Conservation (phyloP, 257 asterid species). For the Eustoma russellianum region DNA sequence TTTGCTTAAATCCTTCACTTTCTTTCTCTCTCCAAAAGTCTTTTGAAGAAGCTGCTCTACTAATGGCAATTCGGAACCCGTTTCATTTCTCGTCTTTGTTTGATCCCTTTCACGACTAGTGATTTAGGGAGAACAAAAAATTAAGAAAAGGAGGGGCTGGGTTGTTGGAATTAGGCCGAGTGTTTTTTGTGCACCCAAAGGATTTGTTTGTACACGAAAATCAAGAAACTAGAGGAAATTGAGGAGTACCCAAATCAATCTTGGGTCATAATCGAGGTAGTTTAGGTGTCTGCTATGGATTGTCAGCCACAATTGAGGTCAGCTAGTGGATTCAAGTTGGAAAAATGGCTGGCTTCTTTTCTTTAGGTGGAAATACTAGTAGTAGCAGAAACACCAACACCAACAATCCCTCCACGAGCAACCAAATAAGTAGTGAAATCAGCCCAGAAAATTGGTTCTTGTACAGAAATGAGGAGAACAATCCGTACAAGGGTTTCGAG, state of each 20-base stretch:
- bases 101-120: no score
- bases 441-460: slow-evolving; percentile 72
- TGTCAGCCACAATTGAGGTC: slow-evolving; percentile 32
- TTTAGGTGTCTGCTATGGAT: slow-evolving; percentile 44
- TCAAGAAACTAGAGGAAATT: slow-evolving; percentile 22
- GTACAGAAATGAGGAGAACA: slow-evolving; percentile 40
- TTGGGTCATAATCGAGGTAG: slow-evolving; percentile 29
- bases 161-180: no score
- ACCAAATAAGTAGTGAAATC: slow-evolving; percentile 21
- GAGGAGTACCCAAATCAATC: slow-evolving; percentile 21
- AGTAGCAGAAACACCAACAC: slow-evolving; percentile 11
- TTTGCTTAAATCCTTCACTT: slow-evolving; percentile 17
- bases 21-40: slow-evolving; percentile 23
- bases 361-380: slow-evolving; percentile 48
- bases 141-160: no score
- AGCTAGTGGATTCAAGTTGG: slow-evolving; percentile 15
- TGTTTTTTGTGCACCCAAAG: no score
- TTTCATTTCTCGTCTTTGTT: no score
- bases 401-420: slow-evolving; percentile 7
- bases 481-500: slow-evolving; percentile 70
- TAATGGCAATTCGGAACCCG: no score
- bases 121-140: no score
- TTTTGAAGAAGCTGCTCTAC: slow-evolving; percentile 27
- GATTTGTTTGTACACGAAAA: slow-evolving; percentile 15
- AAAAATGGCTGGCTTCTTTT: slow-evolving; percentile 77